Evolutionary conservation across 1,284 basidiomycete species (phyloP), one percentile per base, ranked within the genome.

Genomic region (Flammula alnicola): DNA sequence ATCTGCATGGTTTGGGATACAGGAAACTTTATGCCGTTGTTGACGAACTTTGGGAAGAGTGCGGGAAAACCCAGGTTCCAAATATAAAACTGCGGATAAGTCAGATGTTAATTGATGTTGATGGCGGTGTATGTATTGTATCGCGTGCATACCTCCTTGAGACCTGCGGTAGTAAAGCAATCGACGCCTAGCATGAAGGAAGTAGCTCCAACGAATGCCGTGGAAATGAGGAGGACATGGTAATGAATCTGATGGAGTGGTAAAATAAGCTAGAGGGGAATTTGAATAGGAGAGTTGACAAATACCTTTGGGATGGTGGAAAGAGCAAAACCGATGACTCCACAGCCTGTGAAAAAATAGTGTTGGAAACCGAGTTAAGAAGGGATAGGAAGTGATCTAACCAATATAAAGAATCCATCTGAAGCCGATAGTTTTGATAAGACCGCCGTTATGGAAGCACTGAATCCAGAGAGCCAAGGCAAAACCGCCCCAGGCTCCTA

Each of bases 141-240:
- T 25, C 14, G 23, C 12, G n/a, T 35, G 16, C 32, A 44, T 56
- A 89, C 89, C 78, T 97, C 95, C 74, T 98, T 98, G 50, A 97
- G 79, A 19, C 90, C 91, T 4, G 88, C 91, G 5, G 91, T 88
- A 3, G 93, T 91, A 67, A 86, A 98, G 70, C 95, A 98, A 69
- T 98, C 95, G 43, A 97, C 83, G 7, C 95, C 95, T 16, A 98
- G 77, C 51, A 95, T 92, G 64, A 96, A 86, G 1, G 93, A 88
- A n/a, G 89, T 89, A n/a, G 93, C 86, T 17, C 95, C 95, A 49
- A 96, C 88, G 58, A 91, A 78, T 20, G 91, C 90, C 20, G 94
- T 96, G 40, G 91, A 86, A 38, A 89, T 70, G 56, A 96, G 82
- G 37, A 95, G 70, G 60, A 91, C 76, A 64, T 90, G 84, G 69